A percentile compares a stretch with the other conserved stretches of the same genome.
phyloP scores from a whole-genome alignment of 2,329 filamentous ascomycete species.

The Trichoderma cornu-damae region DNA sequence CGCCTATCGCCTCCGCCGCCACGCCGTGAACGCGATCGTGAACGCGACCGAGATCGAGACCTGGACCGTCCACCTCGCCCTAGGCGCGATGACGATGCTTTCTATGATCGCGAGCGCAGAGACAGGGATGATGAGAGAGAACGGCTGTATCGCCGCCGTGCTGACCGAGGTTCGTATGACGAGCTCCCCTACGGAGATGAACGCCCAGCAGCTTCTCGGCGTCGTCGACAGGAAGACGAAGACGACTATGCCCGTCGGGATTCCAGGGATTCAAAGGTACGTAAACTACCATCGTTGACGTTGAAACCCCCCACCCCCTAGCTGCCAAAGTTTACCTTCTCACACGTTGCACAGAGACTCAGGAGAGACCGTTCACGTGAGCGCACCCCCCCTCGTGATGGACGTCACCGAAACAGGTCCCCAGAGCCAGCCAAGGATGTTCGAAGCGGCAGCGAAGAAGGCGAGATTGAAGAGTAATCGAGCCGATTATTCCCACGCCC shows the following conservation, averaged over 20 bases:
- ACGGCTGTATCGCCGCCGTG: constrained; percentile 75
- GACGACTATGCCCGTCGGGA: constrained; percentile 61
- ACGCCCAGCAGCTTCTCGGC: constrained; percentile 59
- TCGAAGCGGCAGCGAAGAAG: constrained; percentile 81
- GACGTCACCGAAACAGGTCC: constrained; percentile 52
- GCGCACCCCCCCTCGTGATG: constrained; percentile 55
- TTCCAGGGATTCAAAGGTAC: constrained; percentile 63
- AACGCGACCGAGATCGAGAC: constrained; percentile 41
- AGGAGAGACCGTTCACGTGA: constrained; percentile 56
- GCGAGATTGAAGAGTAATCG: constrained; percentile 77
- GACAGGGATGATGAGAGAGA: constrained; percentile 89
- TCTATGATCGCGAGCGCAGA: constrained; percentile 80
- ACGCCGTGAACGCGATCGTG: constrained; percentile 41
- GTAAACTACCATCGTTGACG: constrained; percentile 12
- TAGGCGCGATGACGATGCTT: constrained; percentile 58
- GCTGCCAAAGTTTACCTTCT: constrained; percentile 23
- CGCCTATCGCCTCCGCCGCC: constrained; percentile 40
- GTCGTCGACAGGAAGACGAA: constrained; percentile 75
- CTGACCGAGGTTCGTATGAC: constrained; percentile 70
- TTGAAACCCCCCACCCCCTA: too few relatives aligned
- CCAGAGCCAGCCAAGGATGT: constrained; percentile 32
- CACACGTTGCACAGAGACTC: constrained; percentile 43
- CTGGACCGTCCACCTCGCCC: constrained; percentile 48
- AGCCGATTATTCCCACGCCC: not conserved
- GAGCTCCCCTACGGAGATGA: constrained; percentile 88